phyloP scores from a whole-genome alignment of 106 monocot species.

The Triglochin maritima region DNA sequence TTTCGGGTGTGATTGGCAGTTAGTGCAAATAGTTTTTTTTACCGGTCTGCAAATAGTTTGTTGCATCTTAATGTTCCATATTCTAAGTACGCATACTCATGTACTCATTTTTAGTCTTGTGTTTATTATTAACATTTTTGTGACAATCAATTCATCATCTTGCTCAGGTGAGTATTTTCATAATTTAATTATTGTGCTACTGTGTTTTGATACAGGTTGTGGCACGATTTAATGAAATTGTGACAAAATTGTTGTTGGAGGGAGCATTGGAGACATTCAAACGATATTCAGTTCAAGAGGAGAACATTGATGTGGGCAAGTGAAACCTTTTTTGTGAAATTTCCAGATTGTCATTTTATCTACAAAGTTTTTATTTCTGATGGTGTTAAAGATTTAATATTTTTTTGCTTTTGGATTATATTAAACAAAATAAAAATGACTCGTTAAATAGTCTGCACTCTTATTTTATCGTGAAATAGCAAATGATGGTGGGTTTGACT shows the following conservation, averaged over 20 bases:
- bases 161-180: background rate
- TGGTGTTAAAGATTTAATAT: too few species aligned
- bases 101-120: background rate
- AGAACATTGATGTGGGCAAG: constrained; percentile 61
- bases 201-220: constrained; percentile 53
- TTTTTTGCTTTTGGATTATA: too few species aligned
- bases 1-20: too few species aligned
- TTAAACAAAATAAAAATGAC: too few species aligned
- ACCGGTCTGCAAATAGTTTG: background rate
- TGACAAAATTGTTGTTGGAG: constrained; percentile 72
- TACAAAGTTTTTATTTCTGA: too few species aligned
- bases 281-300: constrained; percentile 68
- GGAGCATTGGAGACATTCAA: constrained; percentile 88
- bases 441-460: too few species aligned
- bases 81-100: background rate
- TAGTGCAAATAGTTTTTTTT: background rate
- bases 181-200: background rate
- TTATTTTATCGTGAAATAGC: too few species aligned
- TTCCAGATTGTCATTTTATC: too few species aligned
- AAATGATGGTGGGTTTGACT: too few species aligned
- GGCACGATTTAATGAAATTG: constrained; percentile 88
- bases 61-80: background rate
- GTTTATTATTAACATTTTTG: background rate
- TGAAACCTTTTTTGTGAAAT: too few species aligned
- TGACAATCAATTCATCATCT: background rate